Conservation (phyloP, 2,329 filamentous ascomycete genomes). For the Triangularia verruculosa region DNA sequence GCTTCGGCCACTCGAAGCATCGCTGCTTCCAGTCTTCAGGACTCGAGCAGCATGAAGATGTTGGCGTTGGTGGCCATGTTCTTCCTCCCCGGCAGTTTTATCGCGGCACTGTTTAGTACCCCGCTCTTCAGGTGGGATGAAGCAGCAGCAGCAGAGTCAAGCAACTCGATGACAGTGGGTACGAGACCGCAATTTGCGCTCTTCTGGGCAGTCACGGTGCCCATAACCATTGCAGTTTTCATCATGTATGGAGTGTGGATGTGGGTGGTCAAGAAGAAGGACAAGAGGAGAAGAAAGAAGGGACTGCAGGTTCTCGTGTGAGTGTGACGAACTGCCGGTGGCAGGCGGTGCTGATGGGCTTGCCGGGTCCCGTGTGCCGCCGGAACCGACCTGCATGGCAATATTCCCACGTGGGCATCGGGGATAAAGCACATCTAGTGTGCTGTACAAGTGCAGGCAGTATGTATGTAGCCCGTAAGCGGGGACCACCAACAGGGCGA, state of each 20-base stretch:
- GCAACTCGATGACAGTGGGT: conserved; percentile 30
- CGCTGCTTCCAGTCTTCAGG: conserved; percentile 37
- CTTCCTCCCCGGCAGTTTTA: conserved; percentile 42
- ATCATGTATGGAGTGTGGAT: conserved; percentile 36
- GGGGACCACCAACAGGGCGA: neutral
- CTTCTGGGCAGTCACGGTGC: conserved; percentile 43
- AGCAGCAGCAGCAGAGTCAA: neutral
- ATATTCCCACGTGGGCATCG: neutral
- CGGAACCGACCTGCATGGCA: neutral
- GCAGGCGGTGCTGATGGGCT: neutral
- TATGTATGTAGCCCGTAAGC: neutral
- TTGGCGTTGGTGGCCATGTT: conserved; percentile 43
- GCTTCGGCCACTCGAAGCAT: conserved; percentile 33
- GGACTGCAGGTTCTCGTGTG: neutral
- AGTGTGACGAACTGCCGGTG: neutral
- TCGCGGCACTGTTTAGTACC: conserved; percentile 40
- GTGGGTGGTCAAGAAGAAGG: conserved; percentile 27
- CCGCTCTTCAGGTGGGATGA: conserved; percentile 24
- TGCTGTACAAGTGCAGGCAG: neutral
- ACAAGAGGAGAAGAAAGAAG: conserved; percentile 17
- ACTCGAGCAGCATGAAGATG: conserved; percentile 44
- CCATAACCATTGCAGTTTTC: conserved; percentile 37
- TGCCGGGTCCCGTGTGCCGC: neutral
- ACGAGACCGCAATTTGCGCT: conserved; percentile 37
- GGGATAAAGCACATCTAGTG: neutral